Conservation (phyloP, 257 asterid genomes). For the Asclepias syriaca region DNA sequence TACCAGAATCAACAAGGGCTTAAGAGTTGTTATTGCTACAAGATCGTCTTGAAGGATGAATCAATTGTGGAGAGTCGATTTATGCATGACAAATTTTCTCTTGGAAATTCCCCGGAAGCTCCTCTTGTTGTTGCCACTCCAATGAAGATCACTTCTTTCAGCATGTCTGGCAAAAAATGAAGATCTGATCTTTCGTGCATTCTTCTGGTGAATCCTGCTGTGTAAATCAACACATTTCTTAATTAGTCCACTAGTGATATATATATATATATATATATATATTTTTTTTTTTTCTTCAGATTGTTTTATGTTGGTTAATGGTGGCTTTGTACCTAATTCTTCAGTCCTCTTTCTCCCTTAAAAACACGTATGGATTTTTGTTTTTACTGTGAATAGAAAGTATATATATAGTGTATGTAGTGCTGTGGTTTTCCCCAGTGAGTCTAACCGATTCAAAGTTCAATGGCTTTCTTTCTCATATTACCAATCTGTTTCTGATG, state of each 20-base stretch:
- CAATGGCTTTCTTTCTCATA: not conserved
- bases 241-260: not conserved
- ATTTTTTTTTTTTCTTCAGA: not conserved
- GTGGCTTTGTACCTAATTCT: not conserved
- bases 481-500: not conserved
- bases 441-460: not conserved
- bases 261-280: too few relatives aligned
- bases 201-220: not conserved
- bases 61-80: slow-evolving; percentile 90
- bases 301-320: not conserved
- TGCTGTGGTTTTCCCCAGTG: not conserved
- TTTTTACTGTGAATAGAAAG: not conserved
- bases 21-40: slow-evolving; percentile 98
- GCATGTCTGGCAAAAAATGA: slow-evolving; percentile 68
- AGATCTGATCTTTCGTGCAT: not conserved
- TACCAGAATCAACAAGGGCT: slow-evolving; percentile 91
- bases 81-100: slow-evolving; percentile 84
- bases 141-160: slow-evolving; percentile 83
- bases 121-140: slow-evolving; percentile 98
- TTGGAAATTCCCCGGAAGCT: slow-evolving; percentile 76
- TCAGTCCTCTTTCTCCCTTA: not conserved
- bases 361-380: not conserved
- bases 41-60: slow-evolving; percentile 77
- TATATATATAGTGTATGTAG: not conserved
- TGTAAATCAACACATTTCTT: not conserved